These are phyloP conservation scores for Oxalis stricta DNA, from an alignment of 441 rosid genomes.

Conservation along the genomic window DNA sequence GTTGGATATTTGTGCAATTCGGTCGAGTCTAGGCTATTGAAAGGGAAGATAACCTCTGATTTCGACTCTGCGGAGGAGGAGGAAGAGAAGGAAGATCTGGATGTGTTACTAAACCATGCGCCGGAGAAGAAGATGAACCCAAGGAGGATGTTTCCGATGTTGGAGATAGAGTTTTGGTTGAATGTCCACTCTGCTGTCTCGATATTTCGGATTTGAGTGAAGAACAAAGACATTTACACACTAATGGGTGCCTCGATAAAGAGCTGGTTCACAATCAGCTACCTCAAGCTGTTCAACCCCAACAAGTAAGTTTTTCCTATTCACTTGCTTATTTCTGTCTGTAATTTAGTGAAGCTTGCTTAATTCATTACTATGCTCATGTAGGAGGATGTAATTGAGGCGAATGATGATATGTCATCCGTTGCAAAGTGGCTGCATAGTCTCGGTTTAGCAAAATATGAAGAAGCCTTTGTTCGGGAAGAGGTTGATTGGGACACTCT, in stretches of 20 bases:
- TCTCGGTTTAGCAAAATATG: constrained; percentile 60
- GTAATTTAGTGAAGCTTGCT: no score
- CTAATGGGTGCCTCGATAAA: constrained; percentile 68
- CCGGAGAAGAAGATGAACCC: constrained; percentile 15
- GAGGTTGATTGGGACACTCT: constrained; percentile 87
- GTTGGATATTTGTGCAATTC: constrained; percentile 50
- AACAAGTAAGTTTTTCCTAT: constrained; percentile 29
- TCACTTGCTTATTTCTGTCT: no score
- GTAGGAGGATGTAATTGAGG: no score
- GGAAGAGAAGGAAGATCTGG: constrained; percentile 34
- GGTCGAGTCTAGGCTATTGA: constrained; percentile 47
- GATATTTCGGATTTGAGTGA: constrained; percentile 58
- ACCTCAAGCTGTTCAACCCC: no score
- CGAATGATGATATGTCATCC: constrained; percentile 39
- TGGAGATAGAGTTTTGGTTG: constrained; percentile 15
- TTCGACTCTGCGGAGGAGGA: constrained; percentile 6
- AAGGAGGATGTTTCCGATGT: not conserved
- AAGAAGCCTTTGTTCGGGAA: constrained; percentile 58
- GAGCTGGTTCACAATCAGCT: no score
- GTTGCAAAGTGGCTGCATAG: constrained; percentile 49
- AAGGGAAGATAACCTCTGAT: constrained; percentile 10
- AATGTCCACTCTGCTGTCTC: constrained; percentile 65
- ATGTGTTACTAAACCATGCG: constrained; percentile 43
- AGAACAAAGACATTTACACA: constrained; percentile 52
- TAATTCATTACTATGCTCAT: no score